Evolutionary conservation across 257 asterid genomes (phyloP).

Genomic region (Gentiana straminea): DNA sequence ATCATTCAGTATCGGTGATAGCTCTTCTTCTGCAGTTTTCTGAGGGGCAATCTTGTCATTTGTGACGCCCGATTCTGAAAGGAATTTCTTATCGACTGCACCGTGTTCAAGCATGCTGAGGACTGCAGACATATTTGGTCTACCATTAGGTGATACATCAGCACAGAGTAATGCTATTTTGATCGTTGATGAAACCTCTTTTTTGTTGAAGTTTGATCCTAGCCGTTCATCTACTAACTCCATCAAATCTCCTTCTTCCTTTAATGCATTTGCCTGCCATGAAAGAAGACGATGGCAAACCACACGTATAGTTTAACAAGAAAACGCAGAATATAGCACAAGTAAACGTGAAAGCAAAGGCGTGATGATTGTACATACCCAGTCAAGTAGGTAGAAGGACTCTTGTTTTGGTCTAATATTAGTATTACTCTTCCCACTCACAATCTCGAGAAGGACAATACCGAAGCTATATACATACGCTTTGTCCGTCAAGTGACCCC

Average conservation of each 20-base stretch:
- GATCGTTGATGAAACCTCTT: constrained; percentile 13
- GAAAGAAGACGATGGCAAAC: background rate
- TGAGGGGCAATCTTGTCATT: background rate
- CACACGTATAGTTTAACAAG: no score
- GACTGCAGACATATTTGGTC: constrained; percentile 30
- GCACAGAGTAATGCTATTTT: constrained; percentile 22
- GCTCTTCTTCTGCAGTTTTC: background rate
- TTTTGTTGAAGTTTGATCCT: constrained; percentile 13
- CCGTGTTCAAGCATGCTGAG: constrained; percentile 26
- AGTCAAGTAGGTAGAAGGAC: constrained; percentile 18
- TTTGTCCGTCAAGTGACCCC: constrained; percentile 29
- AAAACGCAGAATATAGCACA: no score
- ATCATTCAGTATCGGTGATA: background rate
- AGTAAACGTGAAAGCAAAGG: background rate
- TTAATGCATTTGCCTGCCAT: constrained; percentile 19
- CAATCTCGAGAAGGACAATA: constrained; percentile 27
- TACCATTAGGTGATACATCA: constrained; percentile 6
- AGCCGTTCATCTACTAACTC: constrained; percentile 25
- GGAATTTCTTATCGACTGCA: constrained; percentile 1
- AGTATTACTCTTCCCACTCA: constrained; percentile 21
- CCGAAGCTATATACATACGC: constrained; percentile 37
- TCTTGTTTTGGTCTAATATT: constrained; percentile 13
- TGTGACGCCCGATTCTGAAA: constrained; percentile 1
- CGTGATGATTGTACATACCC: constrained; percentile 10
- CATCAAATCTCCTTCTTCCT: constrained; percentile 14